Evolutionary conservation across 176 grass and related monocot genomes (phyloP), one percentile per base, ranked within the genome.

Genomic region (Pontederia paniculata): DNA sequence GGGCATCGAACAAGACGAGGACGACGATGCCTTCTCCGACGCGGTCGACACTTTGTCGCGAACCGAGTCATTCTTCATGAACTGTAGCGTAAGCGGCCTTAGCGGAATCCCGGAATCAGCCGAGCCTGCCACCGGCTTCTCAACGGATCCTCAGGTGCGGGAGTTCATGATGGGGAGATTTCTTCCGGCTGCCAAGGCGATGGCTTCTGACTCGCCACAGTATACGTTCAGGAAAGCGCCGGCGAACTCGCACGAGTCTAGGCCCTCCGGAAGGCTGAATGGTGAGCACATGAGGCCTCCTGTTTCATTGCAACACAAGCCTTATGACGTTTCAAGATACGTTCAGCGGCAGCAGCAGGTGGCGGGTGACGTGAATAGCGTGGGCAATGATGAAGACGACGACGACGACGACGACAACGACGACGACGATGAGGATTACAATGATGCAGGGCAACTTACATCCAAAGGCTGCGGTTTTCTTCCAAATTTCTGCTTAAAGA

Each of bases 121-220:
- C 1, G 14, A 17, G 19, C 41, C 48, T 44, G n/a, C 14, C 8
- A 3, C 10, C 5, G 23, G 37, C 10, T 55, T 46, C 0, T 50
- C 43, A 9, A 55, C 65, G 10, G 84, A 67, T 55, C 75, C 61
- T 11, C 71, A 58, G 13, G 65, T 64, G 9, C 77, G 52, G 13
- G 83, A 80, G 11, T 76, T 84, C 78, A 98, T 98, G 87, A 98
- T 98, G 65, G 77, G 70, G 50, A 78, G 94, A 20, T 98, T 98
- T 76, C 61, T 98, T 4, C 75, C 87, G 0, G 94, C 80, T 2
- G 87, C 94, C 10, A 75, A 93, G 65, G 94, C 94, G 0, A 80
- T 98, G 55, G 87, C 87, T 4, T 73, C 82, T 9, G 80, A 75
- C 31, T 88, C 87, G 23, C 94, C 87, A 45, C 80, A 80, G 72